Base-by-base conservation (phyloP, 2,329 filamentous ascomycete genomes). In the Alternaria alternata region DNA sequence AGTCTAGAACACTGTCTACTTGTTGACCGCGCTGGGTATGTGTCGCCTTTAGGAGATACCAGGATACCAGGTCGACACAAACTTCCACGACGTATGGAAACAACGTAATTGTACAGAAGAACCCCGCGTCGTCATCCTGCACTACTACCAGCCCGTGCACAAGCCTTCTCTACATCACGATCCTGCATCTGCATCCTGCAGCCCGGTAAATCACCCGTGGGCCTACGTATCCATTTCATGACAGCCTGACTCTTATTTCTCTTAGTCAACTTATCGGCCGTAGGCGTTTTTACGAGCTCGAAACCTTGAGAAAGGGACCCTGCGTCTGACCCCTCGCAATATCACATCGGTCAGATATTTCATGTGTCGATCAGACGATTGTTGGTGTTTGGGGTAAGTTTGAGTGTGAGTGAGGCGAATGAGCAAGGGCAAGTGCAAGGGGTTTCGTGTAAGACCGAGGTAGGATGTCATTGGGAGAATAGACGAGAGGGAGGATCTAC, bases 391-490 rank as follows among this genome's bases (percentile, higher is more conserved):
- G 46, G 46, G 46, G 30, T 49, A 49, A 26, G 46, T 49, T 49
- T 49, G 46, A 38, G 30, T 20, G 32, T 36, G 46, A 49, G 30
- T 49, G 46, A 49, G 46, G 46, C 30, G 46, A 49, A 49, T 24
- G 46, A 38, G 46, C 46, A 49, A 36, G 46, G 46, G 46, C 30
- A 24, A 36, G 30, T 48, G 46, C 46, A 48, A 48, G 46, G 30
- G 44, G 28, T 11, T 9, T n/a, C 7, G 30, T 7, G 46, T 22
- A 36, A 49, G 46, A 49, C 46, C 46, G 46, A 49, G 32, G 32
- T 26, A 49, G 20, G 14, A 49, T 26, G 26, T 36, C 32, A 49
- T 49, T 49, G 46, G 46, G 32, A 26, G 46, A 26, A 32, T 12
- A 49, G 32, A 49, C 46, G 46, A 49, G 46, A 38, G 36, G 22